Base-by-base conservation (phyloP, 441 rosid genomes). In the Erysimum pusillum region DNA sequence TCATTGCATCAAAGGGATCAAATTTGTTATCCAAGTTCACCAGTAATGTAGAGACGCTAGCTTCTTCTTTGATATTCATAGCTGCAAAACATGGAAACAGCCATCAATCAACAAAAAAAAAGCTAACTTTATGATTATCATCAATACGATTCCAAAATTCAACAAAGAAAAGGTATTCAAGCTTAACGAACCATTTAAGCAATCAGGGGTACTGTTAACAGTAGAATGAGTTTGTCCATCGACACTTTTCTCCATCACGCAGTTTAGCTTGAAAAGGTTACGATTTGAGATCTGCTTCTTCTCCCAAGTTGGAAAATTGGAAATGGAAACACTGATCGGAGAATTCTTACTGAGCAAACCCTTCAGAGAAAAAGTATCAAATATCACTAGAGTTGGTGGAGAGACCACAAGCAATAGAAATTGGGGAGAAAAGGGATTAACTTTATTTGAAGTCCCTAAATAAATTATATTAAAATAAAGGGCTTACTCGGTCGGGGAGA, bases 1-100 rank as follows among this genome's bases (percentile, higher is more conserved):
- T 93, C 87, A 89, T 83, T 41, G 97, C 95, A 86, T 77, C 84
- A 80, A 76, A 91, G 48, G 98, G 97, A 82, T 93, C 98, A 78
- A 88, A 95, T 36, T 87, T 57, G 15, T 82, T 89, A 75, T 91
- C 91, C 45, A 84, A 73, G 71, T 89, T 89, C 90, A 93, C 83
- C 80, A 95, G 52, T 32, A 89, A 39, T 13, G 98, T 95, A 12
- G 98, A 83, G 45, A 95, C 59, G 67, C 93, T 78, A 57, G 89
- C 90, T 69, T 90, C 89, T 76, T 89, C 87, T 85, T 76, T 83
- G 34, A 76, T 63, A 22, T 82, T 80, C 32, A 74, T 20, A 59
- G 84, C 96, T 90, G 76, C 62, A 81, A 53, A 53, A 61, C 35
- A 59, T 32, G 7, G 22, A 49, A 46, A 53, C 45, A n/a, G 34